These are phyloP conservation scores for Stropharia rugosoannulata DNA, from an alignment of 768 basidiomycete genomes.

Conservation along the genomic window DNA sequence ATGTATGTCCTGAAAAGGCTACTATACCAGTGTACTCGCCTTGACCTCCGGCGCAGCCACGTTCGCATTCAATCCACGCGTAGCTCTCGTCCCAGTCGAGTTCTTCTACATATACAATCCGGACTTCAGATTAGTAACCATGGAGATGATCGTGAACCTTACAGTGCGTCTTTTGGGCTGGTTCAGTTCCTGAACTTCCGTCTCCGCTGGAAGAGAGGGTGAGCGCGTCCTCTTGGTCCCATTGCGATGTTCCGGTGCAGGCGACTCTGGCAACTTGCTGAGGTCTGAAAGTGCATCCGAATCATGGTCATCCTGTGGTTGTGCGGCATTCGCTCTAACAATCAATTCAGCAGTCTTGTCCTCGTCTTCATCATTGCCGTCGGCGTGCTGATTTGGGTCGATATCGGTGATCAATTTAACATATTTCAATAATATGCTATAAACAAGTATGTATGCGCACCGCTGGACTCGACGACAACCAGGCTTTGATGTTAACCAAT, in stretches of 20 bases:
- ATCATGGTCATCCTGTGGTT: not conserved
- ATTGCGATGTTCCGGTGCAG: not conserved
- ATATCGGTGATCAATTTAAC: not conserved
- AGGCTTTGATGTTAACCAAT: conserved; percentile 39
- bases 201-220: conserved; percentile 5
- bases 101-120: not conserved
- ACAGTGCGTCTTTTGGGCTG: conserved; percentile 9
- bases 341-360: too few species aligned
- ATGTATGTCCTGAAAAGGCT: not conserved
- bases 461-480: conserved; percentile 36
- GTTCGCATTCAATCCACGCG: not conserved
- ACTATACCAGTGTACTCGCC: not conserved
- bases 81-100: not conserved
- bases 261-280: conserved; percentile 8
- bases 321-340: too few species aligned
- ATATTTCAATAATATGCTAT: too few species aligned
- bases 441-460: too few species aligned
- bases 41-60: not conserved
- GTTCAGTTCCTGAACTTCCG: conserved; percentile 6
- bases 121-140: not conserved
- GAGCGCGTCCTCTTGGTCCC: conserved; percentile 18
- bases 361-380: not conserved
- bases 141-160: not conserved
- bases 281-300: conserved; percentile 21
- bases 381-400: not conserved